Conservation (phyloP, 306 rosid species). For the Gynostemma pentaphyllum region DNA sequence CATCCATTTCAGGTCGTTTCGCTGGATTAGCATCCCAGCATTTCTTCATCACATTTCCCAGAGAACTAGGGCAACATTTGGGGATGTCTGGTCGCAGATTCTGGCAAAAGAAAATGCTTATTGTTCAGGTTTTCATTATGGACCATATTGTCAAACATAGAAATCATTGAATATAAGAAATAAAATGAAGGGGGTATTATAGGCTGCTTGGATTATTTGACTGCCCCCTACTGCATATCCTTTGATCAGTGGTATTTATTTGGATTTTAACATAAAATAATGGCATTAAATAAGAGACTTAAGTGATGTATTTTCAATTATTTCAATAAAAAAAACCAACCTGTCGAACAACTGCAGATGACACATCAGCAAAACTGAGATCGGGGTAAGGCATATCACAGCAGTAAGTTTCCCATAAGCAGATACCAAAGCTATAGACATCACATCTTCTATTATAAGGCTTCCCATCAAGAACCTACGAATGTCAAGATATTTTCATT, state of each 20-base stretch:
- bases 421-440: slow-evolving; percentile 71
- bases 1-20: slow-evolving; percentile 55
- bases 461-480: slow-evolving; percentile 62
- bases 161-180: background rate
- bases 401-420: slow-evolving; percentile 66
- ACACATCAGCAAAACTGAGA: slow-evolving; percentile 57
- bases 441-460: slow-evolving; percentile 69
- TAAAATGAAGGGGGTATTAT: background rate
- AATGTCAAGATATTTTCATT: background rate
- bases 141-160: background rate
- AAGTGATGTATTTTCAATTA: background rate
- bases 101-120: slow-evolving; percentile 22
- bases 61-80: slow-evolving; percentile 48
- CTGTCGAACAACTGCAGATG: slow-evolving; percentile 55
- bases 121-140: background rate
- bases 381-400: slow-evolving; percentile 66
- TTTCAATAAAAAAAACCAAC: slow-evolving; percentile 14
- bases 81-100: slow-evolving; percentile 55
- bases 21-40: slow-evolving; percentile 55
- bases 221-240: background rate
- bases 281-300: background rate
- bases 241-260: too few relatives aligned
- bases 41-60: slow-evolving; percentile 39
- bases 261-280: background rate
- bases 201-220: background rate